These are phyloP conservation scores for Aspergillus alliaceus DNA, from an alignment of 2,329 filamentous ascomycete species.

Conservation along the genomic window DNA sequence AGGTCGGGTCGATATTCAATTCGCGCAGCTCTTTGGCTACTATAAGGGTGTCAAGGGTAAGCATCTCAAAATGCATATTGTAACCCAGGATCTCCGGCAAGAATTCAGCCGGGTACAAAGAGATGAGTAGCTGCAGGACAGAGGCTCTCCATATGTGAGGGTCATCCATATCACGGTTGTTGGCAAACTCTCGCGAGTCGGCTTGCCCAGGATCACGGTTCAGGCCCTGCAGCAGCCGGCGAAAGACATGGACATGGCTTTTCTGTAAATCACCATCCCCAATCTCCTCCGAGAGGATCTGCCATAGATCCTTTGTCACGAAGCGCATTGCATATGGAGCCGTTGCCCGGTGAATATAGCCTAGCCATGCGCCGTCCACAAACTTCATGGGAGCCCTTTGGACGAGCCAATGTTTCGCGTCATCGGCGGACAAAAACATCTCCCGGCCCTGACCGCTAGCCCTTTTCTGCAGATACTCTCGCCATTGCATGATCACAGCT, in stretches of 20 bases:
- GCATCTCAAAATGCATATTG: neutral
- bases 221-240: neutral
- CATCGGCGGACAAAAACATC: neutral
- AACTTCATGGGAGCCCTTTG: neutral
- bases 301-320: neutral
- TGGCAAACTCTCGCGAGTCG: neutral
- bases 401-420: neutral
- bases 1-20: neutral
- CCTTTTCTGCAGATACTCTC: neutral
- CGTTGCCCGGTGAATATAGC: neutral
- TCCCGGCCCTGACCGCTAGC: neutral
- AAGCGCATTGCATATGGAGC: neutral
- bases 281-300: neutral
- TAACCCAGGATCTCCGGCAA: neutral
- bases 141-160: neutral
- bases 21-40: neutral
- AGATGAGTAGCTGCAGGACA: neutral
- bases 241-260: neutral
- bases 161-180: neutral
- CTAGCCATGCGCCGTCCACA: neutral
- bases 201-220: neutral
- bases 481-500: neutral
- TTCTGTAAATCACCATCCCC: neutral
- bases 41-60: neutral
- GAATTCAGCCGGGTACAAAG: neutral